Conservation (phyloP, 345 rosid genomes). For the Eucalyptus sp. region DNA sequence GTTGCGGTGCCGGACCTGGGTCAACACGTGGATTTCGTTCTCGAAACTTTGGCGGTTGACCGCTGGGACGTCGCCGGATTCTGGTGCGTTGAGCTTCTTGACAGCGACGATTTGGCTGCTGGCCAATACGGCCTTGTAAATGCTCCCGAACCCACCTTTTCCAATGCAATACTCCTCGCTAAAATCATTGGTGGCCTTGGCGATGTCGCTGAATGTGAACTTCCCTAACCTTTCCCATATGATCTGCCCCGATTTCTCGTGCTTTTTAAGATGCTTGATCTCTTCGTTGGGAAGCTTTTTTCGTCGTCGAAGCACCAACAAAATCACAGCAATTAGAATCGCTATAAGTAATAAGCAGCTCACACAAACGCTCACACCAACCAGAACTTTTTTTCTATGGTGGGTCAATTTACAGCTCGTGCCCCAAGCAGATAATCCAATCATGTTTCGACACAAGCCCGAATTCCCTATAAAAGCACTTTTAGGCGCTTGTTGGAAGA, state of each 20-base stretch:
- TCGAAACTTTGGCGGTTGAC: constrained; percentile 29
- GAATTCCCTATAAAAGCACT: no score
- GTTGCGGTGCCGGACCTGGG: constrained; percentile 49
- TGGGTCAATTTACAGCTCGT: no score
- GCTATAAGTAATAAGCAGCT: no score
- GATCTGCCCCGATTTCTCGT: constrained; percentile 4
- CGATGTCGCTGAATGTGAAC: constrained; percentile 44
- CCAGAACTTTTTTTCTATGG: no score
- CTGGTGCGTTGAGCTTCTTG: constrained; percentile 28
- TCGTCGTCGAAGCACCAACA: neutral
- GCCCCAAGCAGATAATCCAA: no score
- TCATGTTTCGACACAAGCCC: no score
- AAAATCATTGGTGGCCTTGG: constrained; percentile 40
- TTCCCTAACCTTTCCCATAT: constrained; percentile 48
- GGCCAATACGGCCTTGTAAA: constrained; percentile 35
- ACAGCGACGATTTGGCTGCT: constrained; percentile 41
- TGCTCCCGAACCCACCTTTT: constrained; percentile 54
- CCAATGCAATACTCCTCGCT: constrained; percentile 42
- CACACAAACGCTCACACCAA: no score
- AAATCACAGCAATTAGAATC: no score
- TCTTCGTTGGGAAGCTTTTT: constrained; percentile 9
- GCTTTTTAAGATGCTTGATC: neutral
- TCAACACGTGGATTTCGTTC: constrained; percentile 45
- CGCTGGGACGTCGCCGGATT: constrained; percentile 16
- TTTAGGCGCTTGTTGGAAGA: no score